Conservation (phyloP, 805 yeast species). For the Wickerhamiella kurtzmanii region DNA sequence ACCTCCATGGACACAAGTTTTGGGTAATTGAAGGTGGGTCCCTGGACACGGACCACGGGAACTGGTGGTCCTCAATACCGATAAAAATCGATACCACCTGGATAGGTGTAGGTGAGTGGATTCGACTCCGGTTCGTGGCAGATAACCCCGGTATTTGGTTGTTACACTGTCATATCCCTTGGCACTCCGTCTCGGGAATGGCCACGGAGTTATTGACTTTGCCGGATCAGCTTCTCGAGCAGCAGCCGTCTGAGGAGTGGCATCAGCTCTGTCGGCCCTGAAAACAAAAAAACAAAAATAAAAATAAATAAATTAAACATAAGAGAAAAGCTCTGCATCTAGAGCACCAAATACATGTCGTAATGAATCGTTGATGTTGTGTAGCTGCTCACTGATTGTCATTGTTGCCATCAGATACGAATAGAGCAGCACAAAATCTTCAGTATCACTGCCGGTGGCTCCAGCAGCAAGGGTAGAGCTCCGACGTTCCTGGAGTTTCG, state of each 20-base stretch:
- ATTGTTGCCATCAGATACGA: conserved; percentile 62
- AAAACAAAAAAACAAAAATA: not conserved
- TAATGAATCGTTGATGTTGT: conserved; percentile 40
- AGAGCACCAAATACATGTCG: conserved; percentile 53
- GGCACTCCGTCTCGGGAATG: conserved; percentile 89
- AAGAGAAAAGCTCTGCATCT: conserved; percentile 43
- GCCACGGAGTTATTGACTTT: conserved; percentile 21
- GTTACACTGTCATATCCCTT: conserved; percentile 74
- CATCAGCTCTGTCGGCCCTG: conserved; percentile 14
- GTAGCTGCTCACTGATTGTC: conserved; percentile 51
- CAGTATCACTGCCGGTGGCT: conserved; percentile 32
- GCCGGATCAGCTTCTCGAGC: conserved; percentile 15
- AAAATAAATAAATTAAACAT: conserved; percentile 7
- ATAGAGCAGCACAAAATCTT: conserved; percentile 65
- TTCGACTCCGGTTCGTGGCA: conserved; percentile 58
- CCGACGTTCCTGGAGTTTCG: conserved; percentile 44
- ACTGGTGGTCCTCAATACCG: conserved; percentile 36
- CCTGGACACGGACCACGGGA: conserved; percentile 27
- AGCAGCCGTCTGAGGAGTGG: conserved; percentile 22
- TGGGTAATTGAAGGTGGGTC: conserved; percentile 55
- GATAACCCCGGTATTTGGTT: conserved; percentile 91
- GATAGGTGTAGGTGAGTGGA: conserved; percentile 53
- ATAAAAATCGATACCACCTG: conserved; percentile 59
- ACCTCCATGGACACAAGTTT: conserved; percentile 79
- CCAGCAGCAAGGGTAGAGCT: conserved; percentile 12